Conservation (phyloP, 306 rosid genomes). For the Prunus kanzakura region DNA sequence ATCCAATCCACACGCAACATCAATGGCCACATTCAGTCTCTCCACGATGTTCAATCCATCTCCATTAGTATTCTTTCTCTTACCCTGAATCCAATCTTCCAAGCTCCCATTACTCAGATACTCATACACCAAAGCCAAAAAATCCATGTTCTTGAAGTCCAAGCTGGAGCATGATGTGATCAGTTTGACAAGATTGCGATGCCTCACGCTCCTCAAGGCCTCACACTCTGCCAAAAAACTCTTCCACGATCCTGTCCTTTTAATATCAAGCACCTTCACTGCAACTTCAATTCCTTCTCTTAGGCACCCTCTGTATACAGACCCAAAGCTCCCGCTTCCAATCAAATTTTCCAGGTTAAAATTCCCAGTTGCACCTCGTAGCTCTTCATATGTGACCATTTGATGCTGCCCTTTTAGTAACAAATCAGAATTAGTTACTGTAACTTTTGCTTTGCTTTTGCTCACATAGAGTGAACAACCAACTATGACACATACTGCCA, state of each 20-base stretch:
- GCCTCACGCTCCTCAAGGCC: constrained; percentile 55
- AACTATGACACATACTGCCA: constrained; percentile 32
- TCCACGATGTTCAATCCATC: constrained; percentile 46
- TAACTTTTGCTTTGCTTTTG: constrained; percentile 17
- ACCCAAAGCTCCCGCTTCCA: constrained; percentile 67
- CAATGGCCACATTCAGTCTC: constrained; percentile 61
- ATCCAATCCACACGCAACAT: constrained; percentile 57
- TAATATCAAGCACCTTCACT: constrained; percentile 62
- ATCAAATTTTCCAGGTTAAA: constrained; percentile 45
- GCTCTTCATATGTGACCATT: constrained; percentile 54
- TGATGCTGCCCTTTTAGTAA: constrained; percentile 30
- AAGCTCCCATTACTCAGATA: constrained; percentile 61
- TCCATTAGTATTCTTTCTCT: constrained; percentile 38
- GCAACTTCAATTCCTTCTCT: constrained; percentile 44
- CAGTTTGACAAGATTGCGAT: constrained; percentile 62
- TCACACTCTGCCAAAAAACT: constrained; percentile 80
- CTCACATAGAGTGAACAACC: constrained; percentile 29
- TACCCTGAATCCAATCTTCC: constrained; percentile 71
- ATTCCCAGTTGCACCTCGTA: constrained; percentile 53
- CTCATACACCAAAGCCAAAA: constrained; percentile 67
- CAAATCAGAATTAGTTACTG: constrained; percentile 1
- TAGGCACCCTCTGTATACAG: constrained; percentile 56
- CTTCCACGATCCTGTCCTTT: constrained; percentile 41
- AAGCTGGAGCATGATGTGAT: constrained; percentile 76
- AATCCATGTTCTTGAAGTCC: constrained; percentile 56